Evolutionary conservation across 2,329 filamentous ascomycete species (phyloP), one percentile per base, ranked within the genome.

Genomic region (Gaeumannomyces sp.): DNA sequence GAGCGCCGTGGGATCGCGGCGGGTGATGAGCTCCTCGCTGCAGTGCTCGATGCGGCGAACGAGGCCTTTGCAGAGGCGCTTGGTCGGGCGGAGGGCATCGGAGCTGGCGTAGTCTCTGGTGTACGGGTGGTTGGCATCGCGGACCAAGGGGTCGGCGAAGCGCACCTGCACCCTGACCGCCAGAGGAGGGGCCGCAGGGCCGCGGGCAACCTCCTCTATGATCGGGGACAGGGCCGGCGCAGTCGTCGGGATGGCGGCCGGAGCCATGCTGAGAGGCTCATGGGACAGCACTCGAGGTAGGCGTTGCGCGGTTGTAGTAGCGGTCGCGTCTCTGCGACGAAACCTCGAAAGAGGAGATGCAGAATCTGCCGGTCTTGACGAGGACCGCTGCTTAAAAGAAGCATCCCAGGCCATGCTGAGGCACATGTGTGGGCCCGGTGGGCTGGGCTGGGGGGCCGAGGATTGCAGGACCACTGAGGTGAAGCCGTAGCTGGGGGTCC

Each of bases 21-120:
- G 79, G 29, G 82, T 84, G 69, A 85, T 80, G 65, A 85, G 75
- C 71, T 85, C 83, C 57, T 79, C 72, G 65, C 78, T 80, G 74
- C 80, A 82, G 70, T 84, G 80, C 68, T 82, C 77, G 59, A 85
- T 76, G 56, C 81, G 80, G 33, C 78, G 77, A 16, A 84, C 70
- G n/a, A 85, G 71, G 2, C 77, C 81, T 53, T 79, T 76, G 69
- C 80, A 82, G 60, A 84, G 71, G n/a, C 77, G 75, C 65, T 81
- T 78, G 57, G 78, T 79, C 61, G 78, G 76, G 22, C 75, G 71
- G 60, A 85, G 77, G 45, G 70, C 71, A 3, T 76, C 70, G 1
- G 83, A 84, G 65, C 79, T 76, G 64, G 76, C 76, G 69, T 84
- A 85, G 65, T 76, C 77, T 61, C 79, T 77, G 61, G 70, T 74